Evolutionary conservation across 345 rosid genomes (phyloP).

Genomic region (Eucalyptus camaldulensis): DNA sequence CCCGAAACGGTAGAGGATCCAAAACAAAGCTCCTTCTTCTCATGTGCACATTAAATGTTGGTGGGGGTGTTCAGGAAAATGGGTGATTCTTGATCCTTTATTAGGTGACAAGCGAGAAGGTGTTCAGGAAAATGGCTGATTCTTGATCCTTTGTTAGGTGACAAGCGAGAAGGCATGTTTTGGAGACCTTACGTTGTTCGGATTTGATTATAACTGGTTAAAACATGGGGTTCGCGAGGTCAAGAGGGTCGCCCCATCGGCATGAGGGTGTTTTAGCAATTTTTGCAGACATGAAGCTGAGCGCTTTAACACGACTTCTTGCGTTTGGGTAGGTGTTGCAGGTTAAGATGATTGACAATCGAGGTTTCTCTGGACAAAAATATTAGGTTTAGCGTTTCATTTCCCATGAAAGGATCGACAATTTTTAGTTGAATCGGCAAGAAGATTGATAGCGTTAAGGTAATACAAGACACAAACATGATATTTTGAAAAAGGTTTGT

Average conservation of each 20-base stretch:
- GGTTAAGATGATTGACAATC: neutral
- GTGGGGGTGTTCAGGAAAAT: neutral
- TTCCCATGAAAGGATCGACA: neutral
- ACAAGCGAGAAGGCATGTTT: neutral
- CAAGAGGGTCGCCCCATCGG: neutral
- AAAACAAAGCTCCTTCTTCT: neutral
- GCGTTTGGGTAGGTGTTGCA: neutral
- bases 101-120: too few relatives aligned
- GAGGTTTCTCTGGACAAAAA: neutral
- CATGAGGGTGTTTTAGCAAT: neutral
- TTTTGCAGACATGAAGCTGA: neutral
- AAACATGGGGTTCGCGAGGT: neutral
- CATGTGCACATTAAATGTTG: neutral
- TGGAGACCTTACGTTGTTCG: neutral
- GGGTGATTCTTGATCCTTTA: too few relatives aligned
- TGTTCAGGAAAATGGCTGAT: neutral
- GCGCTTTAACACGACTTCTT: neutral
- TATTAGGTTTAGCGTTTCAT: neutral
- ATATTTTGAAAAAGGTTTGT: neutral
- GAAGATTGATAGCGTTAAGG: neutral
- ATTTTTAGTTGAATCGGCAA: neutral
- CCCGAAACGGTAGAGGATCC: neutral
- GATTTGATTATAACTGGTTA: neutral
- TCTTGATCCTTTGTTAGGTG: neutral
- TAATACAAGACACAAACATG: neutral